phyloP scores from a whole-genome alignment of 805 yeast genomes.

The Metschnikowia henanensis region DNA sequence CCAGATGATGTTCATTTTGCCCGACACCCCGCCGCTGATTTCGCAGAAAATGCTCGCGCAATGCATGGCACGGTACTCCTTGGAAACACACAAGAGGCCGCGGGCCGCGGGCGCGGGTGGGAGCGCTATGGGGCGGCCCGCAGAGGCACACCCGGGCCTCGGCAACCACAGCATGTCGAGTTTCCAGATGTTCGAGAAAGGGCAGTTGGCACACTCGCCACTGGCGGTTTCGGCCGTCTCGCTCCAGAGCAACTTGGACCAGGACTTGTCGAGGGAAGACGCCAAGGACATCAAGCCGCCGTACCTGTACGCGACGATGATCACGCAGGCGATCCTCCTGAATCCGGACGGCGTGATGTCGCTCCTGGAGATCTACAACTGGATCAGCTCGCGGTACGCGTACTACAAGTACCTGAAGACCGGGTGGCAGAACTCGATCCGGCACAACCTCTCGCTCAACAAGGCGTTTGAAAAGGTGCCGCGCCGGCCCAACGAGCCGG shows the following conservation, averaged over 20 bases:
- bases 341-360: conserved; percentile 87
- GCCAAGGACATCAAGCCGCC: conserved; percentile 96
- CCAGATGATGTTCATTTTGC: conserved; percentile 98
- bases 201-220: conserved; percentile 38
- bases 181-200: conserved; percentile 55
- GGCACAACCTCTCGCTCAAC: conserved; percentile 91
- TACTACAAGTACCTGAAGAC: conserved; percentile 89
- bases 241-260: conserved; percentile 47
- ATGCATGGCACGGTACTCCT: conserved; percentile 34
- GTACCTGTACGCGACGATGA: conserved; percentile 96
- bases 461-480: conserved; percentile 99
- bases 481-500: conserved; percentile 93
- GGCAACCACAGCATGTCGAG: conserved; percentile 26
- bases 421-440: conserved; percentile 98
- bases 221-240: conserved; percentile 40
- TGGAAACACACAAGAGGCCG: conserved; percentile 20
- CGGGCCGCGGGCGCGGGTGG: conserved; percentile 4
- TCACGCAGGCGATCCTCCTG: conserved; percentile 92
- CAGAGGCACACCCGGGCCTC: conserved; percentile 5
- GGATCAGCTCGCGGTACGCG: conserved; percentile 87
- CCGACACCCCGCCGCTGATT: conserved; percentile 79
- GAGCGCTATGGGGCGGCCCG: conserved; percentile 6
- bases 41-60: conserved; percentile 47
- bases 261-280: conserved; percentile 84
- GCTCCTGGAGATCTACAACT: conserved; percentile 85